Conservation (phyloP, 2,329 filamentous ascomycete species). For the Neonectria sp. region DNA sequence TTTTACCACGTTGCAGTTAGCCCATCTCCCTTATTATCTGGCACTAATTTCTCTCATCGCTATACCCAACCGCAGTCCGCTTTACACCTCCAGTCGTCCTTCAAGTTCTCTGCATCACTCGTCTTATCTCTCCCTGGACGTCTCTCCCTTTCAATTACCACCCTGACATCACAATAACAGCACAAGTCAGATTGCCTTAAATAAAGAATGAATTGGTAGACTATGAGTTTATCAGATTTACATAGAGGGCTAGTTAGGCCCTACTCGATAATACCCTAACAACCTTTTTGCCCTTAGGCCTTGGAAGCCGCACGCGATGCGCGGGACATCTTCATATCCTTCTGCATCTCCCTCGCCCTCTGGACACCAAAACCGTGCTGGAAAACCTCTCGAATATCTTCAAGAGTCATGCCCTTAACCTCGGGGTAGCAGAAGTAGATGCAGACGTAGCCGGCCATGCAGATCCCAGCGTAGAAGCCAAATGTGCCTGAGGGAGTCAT, state of each 20-base stretch:
- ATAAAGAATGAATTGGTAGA: neutral
- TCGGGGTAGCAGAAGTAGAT: slow-evolving; percentile 68
- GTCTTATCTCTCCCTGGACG: neutral
- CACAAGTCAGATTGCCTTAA: neutral
- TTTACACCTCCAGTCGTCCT: no score
- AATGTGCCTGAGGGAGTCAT: slow-evolving; percentile 66
- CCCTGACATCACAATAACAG: neutral
- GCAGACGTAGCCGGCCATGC: slow-evolving; percentile 58
- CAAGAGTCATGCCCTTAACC: slow-evolving; percentile 68
- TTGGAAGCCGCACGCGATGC: slow-evolving; percentile 19
- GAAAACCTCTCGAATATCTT: slow-evolving; percentile 68
- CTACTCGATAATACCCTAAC: neutral
- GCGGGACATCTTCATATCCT: slow-evolving; percentile 44
- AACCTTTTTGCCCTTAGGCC: slow-evolving; percentile 17
- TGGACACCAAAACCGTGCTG: slow-evolving; percentile 62
- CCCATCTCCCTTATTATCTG: no score
- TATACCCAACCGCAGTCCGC: no score
- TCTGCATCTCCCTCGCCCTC: slow-evolving; percentile 57
- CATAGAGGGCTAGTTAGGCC: neutral
- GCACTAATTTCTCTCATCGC: no score
- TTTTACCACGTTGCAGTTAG: no score
- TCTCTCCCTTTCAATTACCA: neutral
- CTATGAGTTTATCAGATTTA: neutral
- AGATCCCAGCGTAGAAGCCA: slow-evolving; percentile 67
- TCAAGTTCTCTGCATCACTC: no score